These are phyloP conservation scores for Plasmodium relictum DNA, from an alignment of 169 alveolate genomes.

Conservation along the genomic window DNA sequence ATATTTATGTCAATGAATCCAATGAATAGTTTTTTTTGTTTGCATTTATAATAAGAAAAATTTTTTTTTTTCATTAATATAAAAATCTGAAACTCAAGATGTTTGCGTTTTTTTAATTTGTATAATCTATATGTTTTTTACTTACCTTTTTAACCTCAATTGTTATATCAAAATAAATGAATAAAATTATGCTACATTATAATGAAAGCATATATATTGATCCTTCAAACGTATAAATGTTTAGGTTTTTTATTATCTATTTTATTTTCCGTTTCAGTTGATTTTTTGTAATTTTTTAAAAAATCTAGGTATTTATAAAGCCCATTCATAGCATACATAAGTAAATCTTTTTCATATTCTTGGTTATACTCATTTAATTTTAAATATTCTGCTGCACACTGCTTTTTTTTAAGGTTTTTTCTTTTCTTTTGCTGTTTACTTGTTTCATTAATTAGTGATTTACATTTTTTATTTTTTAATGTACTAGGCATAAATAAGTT, in stretches of 20 bases:
- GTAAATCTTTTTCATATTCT: conserved; percentile 28
- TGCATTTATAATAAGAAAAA: no score
- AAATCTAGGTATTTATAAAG: conserved; percentile 37
- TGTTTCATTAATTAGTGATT: neutral
- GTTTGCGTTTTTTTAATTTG: no score
- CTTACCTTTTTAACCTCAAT: no score
- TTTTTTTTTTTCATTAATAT: no score
- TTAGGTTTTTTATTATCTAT: conserved; percentile 15
- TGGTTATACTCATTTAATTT: conserved; percentile 21
- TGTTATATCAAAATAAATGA: no score
- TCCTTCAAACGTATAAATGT: conserved; percentile 40
- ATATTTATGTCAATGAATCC: no score
- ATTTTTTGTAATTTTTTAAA: conserved; percentile 49
- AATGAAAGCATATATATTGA: no score
- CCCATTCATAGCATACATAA: conserved; percentile 31
- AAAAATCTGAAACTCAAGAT: no score
- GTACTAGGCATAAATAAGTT: conserved; percentile 58
- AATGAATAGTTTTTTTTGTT: no score
- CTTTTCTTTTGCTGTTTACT: neutral
- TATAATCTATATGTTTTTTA: no score
- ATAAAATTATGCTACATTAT: no score
- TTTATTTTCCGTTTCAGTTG: neutral
- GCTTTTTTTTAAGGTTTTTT: conserved; percentile 6
- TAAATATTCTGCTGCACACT: neutral
- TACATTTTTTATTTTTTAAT: conserved; percentile 15